Base-by-base conservation (phyloP, 1,284 basidiomycete genomes). In the Pseudozyma sp. region DNA sequence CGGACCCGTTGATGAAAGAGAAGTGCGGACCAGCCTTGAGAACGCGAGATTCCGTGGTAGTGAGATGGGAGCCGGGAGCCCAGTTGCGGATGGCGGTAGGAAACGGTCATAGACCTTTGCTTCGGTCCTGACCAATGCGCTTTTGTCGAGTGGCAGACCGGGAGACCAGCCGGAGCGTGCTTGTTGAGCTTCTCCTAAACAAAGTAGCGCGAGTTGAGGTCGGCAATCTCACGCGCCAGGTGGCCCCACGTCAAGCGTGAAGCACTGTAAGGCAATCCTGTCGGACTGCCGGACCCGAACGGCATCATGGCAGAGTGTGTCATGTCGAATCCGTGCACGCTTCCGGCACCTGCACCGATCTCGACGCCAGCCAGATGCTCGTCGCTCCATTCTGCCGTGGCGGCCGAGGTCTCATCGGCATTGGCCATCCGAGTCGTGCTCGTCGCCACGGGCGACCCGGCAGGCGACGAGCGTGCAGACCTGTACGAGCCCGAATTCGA, bases 151-250 rank as follows among this genome's bases (percentile, higher is more conserved):
- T 24, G 24, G 24, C 24, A 24, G 24, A 24, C 24, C 24, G 24
- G 24, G 24, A 24, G 24, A 24, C 24, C 24, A 24, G 24, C 24
- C 24, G 24, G 24, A 24, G 24, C 24, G 24, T 24, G 24, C 24
- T 24, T 24, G 24, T 24, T 24, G 24, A 19, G 14, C 4, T 33
- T 30, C 34, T 16, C 19, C 48, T 50, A 76, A 19, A 79, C 66
- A 54, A 70, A 76, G 66, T 81, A 82, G 6, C 78, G 78, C 43
- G 63, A 65, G 56, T 82, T 82, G 59, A 82, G 75, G 17, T 67
- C 68, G 35, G 78, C 68, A 52, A 82, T 77, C 64, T 81, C 73
- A 47, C 75, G 72, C 31, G 68, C 68, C 11, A 82, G 51, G 51
- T 63, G 69, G 34, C 79, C 77, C 78, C 80, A 81, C 13, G 74